A percentile compares a stretch with the other conserved stretches of the same genome.
Evolutionary conservation across 2,329 filamentous ascomycete genomes (phyloP).

Genomic region (Penicillium olsonii): DNA sequence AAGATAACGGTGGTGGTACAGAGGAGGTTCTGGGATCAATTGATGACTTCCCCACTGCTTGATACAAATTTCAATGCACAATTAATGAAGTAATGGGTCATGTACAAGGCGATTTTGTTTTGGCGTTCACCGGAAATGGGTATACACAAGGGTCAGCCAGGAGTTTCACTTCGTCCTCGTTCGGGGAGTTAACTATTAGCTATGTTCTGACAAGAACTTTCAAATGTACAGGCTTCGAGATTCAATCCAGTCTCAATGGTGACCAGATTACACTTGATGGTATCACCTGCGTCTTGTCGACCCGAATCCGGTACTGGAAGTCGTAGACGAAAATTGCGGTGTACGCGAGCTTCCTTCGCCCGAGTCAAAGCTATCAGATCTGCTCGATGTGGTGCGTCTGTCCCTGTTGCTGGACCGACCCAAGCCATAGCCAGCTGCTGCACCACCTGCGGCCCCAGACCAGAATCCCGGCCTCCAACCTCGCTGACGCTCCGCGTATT

Average conservation of each 20-base stretch:
- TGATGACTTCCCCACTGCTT: conserved; percentile 31
- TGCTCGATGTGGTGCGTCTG: conserved; percentile 15
- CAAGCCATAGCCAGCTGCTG: conserved; percentile 44
- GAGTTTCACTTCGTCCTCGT: conserved; percentile 7
- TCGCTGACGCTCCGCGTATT: conserved; percentile 16
- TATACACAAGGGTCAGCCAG: conserved; percentile 10
- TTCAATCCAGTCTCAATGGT: not conserved
- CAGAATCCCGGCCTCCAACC: conserved; percentile 52
- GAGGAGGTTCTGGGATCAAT: conserved; percentile 45
- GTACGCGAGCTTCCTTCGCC: conserved; percentile 38
- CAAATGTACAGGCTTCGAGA: not conserved
- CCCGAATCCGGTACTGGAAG: conserved; percentile 48
- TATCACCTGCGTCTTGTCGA: conserved; percentile 44
- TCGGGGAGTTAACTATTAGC: not conserved
- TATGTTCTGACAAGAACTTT: not conserved
- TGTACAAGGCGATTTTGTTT: conserved; percentile 8
- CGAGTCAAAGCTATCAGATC: conserved; percentile 23
- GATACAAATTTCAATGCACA: not conserved
- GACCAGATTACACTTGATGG: too few species aligned
- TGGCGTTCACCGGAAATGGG: not conserved
- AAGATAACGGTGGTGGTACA: conserved; percentile 37
- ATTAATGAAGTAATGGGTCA: not conserved
- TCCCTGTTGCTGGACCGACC: conserved; percentile 30
- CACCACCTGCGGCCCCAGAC: conserved; percentile 47
- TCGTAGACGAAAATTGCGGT: conserved; percentile 34